These are phyloP conservation scores for Santalum album DNA, from an alignment of 164 flowering plant genomes.

Conservation along the genomic window DNA sequence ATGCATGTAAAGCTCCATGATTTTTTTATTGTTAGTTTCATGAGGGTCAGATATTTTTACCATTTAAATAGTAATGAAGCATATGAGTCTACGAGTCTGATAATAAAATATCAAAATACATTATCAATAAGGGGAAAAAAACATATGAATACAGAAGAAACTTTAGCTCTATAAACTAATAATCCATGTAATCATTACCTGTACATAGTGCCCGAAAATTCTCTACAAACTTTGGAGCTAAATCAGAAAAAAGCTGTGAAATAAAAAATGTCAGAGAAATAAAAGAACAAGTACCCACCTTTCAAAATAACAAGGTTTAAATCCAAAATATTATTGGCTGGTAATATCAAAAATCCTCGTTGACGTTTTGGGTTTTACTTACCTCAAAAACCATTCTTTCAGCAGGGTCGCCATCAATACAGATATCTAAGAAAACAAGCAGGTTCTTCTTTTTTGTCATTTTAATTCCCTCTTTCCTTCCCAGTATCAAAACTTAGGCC, in stretches of 20 bases:
- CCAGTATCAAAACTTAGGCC: constrained; percentile 9
- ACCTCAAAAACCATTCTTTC: constrained; percentile 94
- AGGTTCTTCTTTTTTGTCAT: constrained; percentile 66
- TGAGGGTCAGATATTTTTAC: too few species aligned
- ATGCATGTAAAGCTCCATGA: too few species aligned
- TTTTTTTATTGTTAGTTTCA: too few species aligned
- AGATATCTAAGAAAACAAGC: constrained; percentile 71
- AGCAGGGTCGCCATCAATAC: constrained; percentile 79
- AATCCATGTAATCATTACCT: constrained; percentile 32
- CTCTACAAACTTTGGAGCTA: constrained; percentile 81
- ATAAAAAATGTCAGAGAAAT: neutral
- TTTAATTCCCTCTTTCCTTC: constrained; percentile 7
- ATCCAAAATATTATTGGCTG: too few species aligned
- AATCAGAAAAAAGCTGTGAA: constrained; percentile 72
- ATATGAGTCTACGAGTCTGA: too few species aligned
- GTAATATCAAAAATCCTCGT: too few species aligned
- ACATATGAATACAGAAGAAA: neutral
- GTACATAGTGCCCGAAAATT: constrained; percentile 99
- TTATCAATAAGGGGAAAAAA: neutral
- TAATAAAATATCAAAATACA: too few species aligned
- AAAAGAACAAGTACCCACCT: neutral
- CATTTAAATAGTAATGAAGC: too few species aligned
- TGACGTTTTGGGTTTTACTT: neutral
- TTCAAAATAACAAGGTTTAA: too few species aligned
- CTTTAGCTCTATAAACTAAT: neutral